Evolutionary conservation across 176 grass and related monocot genomes (phyloP), one percentile per base, ranked within the genome.

Genomic region (Themeda triandra): DNA sequence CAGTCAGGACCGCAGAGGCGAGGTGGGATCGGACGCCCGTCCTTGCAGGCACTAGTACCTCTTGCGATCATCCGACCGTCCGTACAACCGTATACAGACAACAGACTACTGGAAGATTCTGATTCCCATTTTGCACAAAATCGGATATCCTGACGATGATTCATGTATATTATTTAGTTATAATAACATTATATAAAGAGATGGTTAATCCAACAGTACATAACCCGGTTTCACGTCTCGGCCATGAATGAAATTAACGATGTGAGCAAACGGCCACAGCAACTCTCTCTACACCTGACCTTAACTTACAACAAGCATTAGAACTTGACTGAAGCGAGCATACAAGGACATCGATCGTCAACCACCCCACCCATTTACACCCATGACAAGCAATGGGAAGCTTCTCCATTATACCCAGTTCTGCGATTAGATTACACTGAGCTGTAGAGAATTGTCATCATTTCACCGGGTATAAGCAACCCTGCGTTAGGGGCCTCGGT

Each of bases 401-500:
- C 53, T 28, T 53, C 69, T 75, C 19, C 10, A 54, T 83, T 23
- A n/a, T 76, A 84, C 31, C 81, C 85, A 84, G 66, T 59, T 70
- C 80, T 37, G 77, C 78, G 75, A 88, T 85, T 88, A 88, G 28
- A 87, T 83, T 87, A 90, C 71, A 92, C 2, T 12, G 76, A 88
- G 77, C 63, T 80, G 63, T 77, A 89, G 75, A 63, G 10, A 80
- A 21, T 42, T 28, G 19, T 46, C 17, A 48, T 44, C 49, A 67
- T 49, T 42, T 79, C 73, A 5, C 37, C 46, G 24, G 48, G 49
- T 36, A 32, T 63, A 21, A 58, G 73, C 13, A 39, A 30, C 19
- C 13, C 8, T 10, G 9, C 4, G 81, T 94, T 76, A 99, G 66
- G 97, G 97, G 27, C 97, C 97, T 74, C 97, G 88, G 66, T 84